Percentiles rank a stretch among this genome's conserved stretches.
phyloP scores from a whole-genome alignment of 352 stramenopile genomes.

The Globisporangium spinosum region DNA sequence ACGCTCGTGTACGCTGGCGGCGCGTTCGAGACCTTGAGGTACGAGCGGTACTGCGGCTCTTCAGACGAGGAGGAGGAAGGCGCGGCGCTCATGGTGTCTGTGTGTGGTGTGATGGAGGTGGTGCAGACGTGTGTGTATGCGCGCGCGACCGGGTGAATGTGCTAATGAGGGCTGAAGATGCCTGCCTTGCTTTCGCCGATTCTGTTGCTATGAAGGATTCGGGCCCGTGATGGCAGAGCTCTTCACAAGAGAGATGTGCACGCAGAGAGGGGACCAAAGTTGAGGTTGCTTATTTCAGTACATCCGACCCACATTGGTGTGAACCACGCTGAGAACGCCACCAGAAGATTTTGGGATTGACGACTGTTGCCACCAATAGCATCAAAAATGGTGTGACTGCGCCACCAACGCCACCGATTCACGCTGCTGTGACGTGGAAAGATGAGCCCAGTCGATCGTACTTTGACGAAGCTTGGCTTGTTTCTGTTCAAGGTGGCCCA shows the following conservation, averaged over 20 bases:
- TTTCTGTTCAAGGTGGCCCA: not conserved
- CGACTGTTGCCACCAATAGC: not conserved
- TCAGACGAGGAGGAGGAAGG: not conserved
- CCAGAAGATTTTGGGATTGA: not conserved
- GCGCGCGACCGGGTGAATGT: not conserved
- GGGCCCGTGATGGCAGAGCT: not conserved
- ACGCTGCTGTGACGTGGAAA: not conserved
- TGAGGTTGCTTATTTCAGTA: conserved; percentile 12
- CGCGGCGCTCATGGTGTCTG: conserved; percentile 19
- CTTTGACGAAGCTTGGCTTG: not conserved
- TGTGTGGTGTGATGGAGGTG: not conserved
- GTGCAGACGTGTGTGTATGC: not conserved
- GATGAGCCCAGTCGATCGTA: not conserved
- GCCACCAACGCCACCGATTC: conserved; percentile 5
- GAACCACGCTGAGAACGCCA: not conserved
- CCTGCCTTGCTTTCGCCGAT: not conserved
- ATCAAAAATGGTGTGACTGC: too few species aligned
- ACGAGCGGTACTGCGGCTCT: conserved; percentile 26
- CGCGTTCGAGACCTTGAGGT: conserved; percentile 73
- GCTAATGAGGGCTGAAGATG: not conserved
- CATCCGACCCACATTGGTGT: conserved; percentile 5
- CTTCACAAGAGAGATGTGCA: not conserved
- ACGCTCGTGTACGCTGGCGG: conserved; percentile 58
- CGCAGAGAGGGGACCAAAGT: not conserved
- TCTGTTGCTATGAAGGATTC: too few species aligned